phyloP scores from a whole-genome alignment of 179 eudicot species.

The Corrigiola litoralis region DNA sequence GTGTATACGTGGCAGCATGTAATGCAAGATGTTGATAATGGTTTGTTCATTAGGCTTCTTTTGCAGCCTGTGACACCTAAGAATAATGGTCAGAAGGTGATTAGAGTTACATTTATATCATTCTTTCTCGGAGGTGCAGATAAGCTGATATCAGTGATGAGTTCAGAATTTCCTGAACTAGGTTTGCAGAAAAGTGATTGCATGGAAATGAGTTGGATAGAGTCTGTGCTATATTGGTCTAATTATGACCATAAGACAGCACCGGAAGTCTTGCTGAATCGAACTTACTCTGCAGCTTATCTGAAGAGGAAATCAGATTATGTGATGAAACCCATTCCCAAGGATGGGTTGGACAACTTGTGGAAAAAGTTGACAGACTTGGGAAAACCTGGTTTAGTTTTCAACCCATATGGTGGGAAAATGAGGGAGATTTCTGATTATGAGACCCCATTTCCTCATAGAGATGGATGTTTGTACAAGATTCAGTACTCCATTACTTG shows the following conservation, averaged over 20 bases:
- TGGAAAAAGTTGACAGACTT: slow-evolving; percentile 17
- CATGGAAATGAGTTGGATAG: slow-evolving; percentile 20
- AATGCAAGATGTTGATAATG: slow-evolving; percentile 15
- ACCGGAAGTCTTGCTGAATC: slow-evolving; percentile 1
- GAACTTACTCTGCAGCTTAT: slow-evolving; percentile 10
- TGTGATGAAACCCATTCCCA: slow-evolving; percentile 11
- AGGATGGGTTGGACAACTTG: slow-evolving; percentile 8
- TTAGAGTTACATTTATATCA: slow-evolving; percentile 5
- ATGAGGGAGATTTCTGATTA: slow-evolving; percentile 14
- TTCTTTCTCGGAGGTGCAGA: slow-evolving; percentile 18
- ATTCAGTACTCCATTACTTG: slow-evolving; percentile 21
- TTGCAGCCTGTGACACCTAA: slow-evolving; percentile 17
- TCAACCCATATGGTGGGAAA: slow-evolving; percentile 20
- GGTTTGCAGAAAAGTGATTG: slow-evolving; percentile 20
- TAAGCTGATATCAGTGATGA: slow-evolving; percentile 8
- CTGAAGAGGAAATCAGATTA: slow-evolving; percentile 20
- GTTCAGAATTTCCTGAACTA: slow-evolving; percentile 15
- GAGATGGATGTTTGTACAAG: slow-evolving; percentile 19
- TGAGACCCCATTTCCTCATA: slow-evolving; percentile 20
- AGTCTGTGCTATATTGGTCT: slow-evolving; percentile 15
- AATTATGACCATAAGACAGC: not conserved
- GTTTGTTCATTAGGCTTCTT: slow-evolving; percentile 16
- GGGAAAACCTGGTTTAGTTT: slow-evolving; percentile 16
- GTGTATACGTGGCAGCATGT: slow-evolving; percentile 22
- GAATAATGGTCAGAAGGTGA: slow-evolving; percentile 2